Percentiles rank a stretch among this genome's conserved stretches.
phyloP scores from a whole-genome alignment of 805 yeast species.

The Ogataea neopini region DNA sequence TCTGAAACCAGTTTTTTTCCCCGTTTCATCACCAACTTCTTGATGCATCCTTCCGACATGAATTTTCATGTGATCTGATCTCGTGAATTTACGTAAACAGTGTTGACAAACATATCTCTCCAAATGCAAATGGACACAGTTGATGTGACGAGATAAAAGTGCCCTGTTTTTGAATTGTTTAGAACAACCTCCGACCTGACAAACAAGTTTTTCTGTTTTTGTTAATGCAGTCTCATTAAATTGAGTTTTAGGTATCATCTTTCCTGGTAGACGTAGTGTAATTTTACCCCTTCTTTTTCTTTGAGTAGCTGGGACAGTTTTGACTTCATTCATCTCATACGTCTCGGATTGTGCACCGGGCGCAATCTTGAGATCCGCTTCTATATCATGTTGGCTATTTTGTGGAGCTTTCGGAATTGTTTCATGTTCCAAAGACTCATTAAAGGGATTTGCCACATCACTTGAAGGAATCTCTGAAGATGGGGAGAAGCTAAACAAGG shows the following conservation, averaged over 20 bases:
- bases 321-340: background rate
- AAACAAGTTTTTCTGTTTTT: conserved; percentile 37
- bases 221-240: conserved; percentile 1
- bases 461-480: background rate
- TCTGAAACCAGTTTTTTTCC: conserved; percentile 7
- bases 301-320: background rate
- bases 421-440: too few species aligned
- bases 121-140: conserved; percentile 59
- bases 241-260: conserved; percentile 4
- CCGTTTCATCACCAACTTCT: conserved; percentile 10
- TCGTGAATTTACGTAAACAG: conserved; percentile 62
- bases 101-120: conserved; percentile 55
- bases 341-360: too few species aligned
- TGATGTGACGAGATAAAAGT: conserved; percentile 64
- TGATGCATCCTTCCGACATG: conserved; percentile 50
- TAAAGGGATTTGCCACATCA: too few species aligned
- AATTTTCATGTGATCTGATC: conserved; percentile 68
- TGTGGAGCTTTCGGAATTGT: too few species aligned
- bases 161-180: conserved; percentile 61
- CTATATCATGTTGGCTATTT: too few species aligned
- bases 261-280: conserved; percentile 15
- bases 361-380: too few species aligned
- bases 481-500: background rate
- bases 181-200: conserved; percentile 35
- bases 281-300: conserved; percentile 4